These are phyloP conservation scores for Mycosarcoma maydis DNA, from an alignment of 1,284 basidiomycete species.

Conservation along the genomic window DNA sequence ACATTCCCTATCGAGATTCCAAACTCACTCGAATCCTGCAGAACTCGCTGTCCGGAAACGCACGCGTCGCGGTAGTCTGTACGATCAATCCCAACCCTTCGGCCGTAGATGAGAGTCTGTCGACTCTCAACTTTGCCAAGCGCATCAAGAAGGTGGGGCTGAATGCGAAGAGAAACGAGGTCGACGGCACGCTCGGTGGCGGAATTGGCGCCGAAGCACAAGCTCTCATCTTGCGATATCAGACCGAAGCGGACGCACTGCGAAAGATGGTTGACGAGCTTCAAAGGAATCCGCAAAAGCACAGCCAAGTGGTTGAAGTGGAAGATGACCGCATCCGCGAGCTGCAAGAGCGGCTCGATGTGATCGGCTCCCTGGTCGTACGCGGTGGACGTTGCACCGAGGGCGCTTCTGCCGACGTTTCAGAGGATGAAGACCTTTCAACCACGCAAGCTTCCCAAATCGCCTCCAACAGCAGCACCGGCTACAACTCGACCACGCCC, in stretches of 20 bases:
- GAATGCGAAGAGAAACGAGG: slow-evolving; percentile 89
- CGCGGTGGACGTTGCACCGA: slow-evolving; percentile 42
- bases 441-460: not conserved
- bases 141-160: slow-evolving; percentile 82
- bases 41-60: slow-evolving; percentile 91
- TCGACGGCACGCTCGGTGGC: slow-evolving; percentile 68
- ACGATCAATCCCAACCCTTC: slow-evolving; percentile 73
- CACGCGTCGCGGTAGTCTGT: slow-evolving; percentile 93
- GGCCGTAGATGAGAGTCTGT: slow-evolving; percentile 80
- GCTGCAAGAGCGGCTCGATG: slow-evolving; percentile 55
- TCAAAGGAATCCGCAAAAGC: slow-evolving; percentile 11
- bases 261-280: slow-evolving; percentile 51
- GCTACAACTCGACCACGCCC: not conserved
- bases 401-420: slow-evolving; percentile 2
- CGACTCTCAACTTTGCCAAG: slow-evolving; percentile 87
- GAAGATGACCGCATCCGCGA: slow-evolving; percentile 39
- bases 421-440: slow-evolving; percentile 7
- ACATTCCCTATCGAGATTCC: slow-evolving; percentile 94
- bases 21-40: slow-evolving; percentile 92
- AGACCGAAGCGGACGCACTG: slow-evolving; percentile 56
- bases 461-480: slow-evolving; percentile 2
- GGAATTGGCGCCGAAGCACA: slow-evolving; percentile 54
- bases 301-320: slow-evolving; percentile 8
- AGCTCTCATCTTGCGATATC: slow-evolving; percentile 57
- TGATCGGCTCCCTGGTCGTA: slow-evolving; percentile 57